Conservation (phyloP, 1,284 basidiomycete genomes). For the Testicularia cyperi region DNA sequence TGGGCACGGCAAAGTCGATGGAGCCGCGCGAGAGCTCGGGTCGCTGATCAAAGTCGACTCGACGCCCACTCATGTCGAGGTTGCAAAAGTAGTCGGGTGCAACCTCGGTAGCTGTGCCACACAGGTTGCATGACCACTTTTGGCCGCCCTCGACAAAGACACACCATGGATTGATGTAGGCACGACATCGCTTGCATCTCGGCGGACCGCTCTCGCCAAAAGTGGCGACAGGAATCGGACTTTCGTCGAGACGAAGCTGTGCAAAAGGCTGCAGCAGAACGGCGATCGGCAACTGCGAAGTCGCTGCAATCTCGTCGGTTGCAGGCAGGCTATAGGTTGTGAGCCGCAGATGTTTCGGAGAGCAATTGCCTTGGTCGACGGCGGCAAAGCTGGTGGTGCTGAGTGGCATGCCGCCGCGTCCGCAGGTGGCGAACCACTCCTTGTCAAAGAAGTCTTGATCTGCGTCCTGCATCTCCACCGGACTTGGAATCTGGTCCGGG, state of each 20-base stretch:
- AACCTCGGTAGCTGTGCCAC: constrained; percentile 74
- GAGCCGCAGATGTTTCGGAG: constrained; percentile 70
- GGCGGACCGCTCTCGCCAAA: constrained; percentile 73
- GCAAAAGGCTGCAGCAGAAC: constrained; percentile 89
- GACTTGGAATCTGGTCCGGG: constrained; percentile 85
- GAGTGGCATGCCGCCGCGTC: constrained; percentile 71
- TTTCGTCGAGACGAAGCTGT: constrained; percentile 70
- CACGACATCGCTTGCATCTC: constrained; percentile 81
- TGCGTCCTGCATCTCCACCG: constrained; percentile 77
- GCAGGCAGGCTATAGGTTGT: constrained; percentile 76
- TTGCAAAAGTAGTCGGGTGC: constrained; percentile 77
- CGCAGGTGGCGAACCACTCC: constrained; percentile 73
- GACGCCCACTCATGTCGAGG: constrained; percentile 75
- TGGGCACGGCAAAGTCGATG: constrained; percentile 82
- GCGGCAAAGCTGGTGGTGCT: constrained; percentile 84
- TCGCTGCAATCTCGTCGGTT: constrained; percentile 75
- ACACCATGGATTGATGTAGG: constrained; percentile 94
- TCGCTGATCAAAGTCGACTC: constrained; percentile 78
- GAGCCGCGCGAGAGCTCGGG: constrained; percentile 89
- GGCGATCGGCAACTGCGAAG: constrained; percentile 78
- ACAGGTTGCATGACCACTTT: constrained; percentile 91
- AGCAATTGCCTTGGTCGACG: constrained; percentile 83
- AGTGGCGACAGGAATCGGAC: constrained; percentile 70
- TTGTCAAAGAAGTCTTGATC: constrained; percentile 82
- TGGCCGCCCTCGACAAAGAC: constrained; percentile 80